Base-by-base conservation (phyloP, 164 flowering plant species). In the Stephania japonica region DNA sequence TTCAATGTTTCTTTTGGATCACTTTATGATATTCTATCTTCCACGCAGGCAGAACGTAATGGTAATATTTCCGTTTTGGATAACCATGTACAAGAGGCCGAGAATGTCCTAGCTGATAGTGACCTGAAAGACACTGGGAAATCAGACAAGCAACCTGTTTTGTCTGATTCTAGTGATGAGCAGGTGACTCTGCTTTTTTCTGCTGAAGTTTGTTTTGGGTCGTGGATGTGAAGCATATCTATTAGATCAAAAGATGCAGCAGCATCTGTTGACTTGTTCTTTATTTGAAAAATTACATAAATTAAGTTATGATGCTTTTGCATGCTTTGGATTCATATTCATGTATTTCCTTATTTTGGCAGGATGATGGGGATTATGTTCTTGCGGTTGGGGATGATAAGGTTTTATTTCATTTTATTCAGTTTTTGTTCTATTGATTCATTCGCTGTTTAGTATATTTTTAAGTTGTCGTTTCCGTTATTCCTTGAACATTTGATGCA, bases 341-440 rank as follows among this genome's bases (percentile, higher is more conserved):
- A 25, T 6, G 13, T 14, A 32, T 16, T 32, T 16, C 19, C 16
- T n/a, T 12, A 75, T 42, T 62, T 69, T 43, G 81, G 70, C 80
- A 94, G 97, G 97, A 86, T 78, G 98, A 94, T 89, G 90, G 81
- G 75, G 99, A 94, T 73, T 94, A 86, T 84, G 75, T 84, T 74
- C 75, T 84, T 77, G 80, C 87, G 56, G 78, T 83, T 68, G 91
- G 78, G 79, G 97, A 92, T 62, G 94, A 88, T 50, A 90, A 84
- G 90, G 95, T 90, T 70, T 23, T 11, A 19, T 42, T 68, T 38
- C 6, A 26, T 41, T 62, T 66, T 23, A 2, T 23, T 7, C 67
- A 70, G 21, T 25, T 25, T 14, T 10, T 42, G 11, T 42, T 64
- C 13, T 5, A 56, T 42, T 71, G 32, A n/a, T 23, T 42, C 42